phyloP scores from a whole-genome alignment of 2,329 filamentous ascomycete species.

The Coniochaeta hoffmannii region DNA sequence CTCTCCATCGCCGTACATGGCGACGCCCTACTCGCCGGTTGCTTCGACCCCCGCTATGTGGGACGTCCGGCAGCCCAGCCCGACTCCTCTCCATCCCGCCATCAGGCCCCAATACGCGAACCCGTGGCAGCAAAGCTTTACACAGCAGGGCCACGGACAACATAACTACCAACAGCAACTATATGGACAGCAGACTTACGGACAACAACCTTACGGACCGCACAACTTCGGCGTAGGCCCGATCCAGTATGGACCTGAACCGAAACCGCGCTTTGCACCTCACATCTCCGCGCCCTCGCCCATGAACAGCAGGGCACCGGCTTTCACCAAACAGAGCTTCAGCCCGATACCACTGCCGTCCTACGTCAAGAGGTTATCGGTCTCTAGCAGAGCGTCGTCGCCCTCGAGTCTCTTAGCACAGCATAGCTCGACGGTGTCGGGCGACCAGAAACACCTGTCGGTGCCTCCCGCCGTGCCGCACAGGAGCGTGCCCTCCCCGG shows the following conservation, averaged over 20 bases:
- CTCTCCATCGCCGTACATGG: not conserved
- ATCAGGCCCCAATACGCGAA: slow-evolving; percentile 23
- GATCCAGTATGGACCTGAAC: slow-evolving; percentile 1
- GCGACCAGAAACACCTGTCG: not conserved
- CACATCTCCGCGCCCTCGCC: slow-evolving; percentile 2
- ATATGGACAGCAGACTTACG: not conserved
- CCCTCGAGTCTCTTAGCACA: not conserved
- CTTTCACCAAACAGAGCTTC: slow-evolving; percentile 15
- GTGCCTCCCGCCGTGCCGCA: not conserved
- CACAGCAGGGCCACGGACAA: not conserved
- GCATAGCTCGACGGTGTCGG: not conserved
- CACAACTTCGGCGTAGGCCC: slow-evolving; percentile 2
- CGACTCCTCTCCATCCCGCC: slow-evolving; percentile 26
- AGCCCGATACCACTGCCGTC: slow-evolving; percentile 17
- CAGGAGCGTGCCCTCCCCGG: not conserved
- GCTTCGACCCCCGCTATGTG: slow-evolving; percentile 1
- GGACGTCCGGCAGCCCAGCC: slow-evolving; percentile 9
- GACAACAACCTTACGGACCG: not conserved
- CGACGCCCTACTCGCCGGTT: slow-evolving; percentile 1
- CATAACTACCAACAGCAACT: slow-evolving; percentile 1
- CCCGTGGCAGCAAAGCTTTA: slow-evolving; percentile 10
- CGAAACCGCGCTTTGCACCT: slow-evolving; percentile 4
- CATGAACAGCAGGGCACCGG: slow-evolving; percentile 5
- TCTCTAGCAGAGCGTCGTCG: not conserved
- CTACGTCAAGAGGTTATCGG: slow-evolving; percentile 10